Evolutionary conservation across 306 rosid species (phyloP).

Genomic region (Aeschynomene evenia): DNA sequence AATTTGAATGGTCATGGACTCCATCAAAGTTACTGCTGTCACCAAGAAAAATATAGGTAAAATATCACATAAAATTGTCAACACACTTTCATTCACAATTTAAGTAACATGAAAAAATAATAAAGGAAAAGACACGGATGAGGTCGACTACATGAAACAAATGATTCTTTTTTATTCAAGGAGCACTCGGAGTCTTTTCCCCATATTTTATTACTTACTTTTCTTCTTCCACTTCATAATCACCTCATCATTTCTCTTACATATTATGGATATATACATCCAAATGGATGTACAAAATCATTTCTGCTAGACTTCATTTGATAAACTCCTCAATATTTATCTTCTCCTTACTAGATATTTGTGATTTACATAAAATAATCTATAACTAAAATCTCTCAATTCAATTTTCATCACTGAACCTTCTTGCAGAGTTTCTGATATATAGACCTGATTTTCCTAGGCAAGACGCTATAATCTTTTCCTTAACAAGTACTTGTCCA

Average conservation of each 20-base stretch:
- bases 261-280: too few species aligned
- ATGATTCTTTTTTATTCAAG: background rate
- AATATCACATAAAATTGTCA: conserved; percentile 29
- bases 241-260: too few species aligned
- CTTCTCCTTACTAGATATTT: background rate
- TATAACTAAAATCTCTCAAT: too few species aligned
- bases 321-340: background rate
- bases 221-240: background rate
- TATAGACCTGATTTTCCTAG: too few species aligned
- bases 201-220: background rate
- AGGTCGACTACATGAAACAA: background rate
- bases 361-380: too few species aligned
- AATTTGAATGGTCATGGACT: conserved; percentile 41
- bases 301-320: background rate
- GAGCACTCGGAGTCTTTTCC: background rate
- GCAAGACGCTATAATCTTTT: background rate
- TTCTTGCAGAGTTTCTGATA: too few species aligned
- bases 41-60: conserved; percentile 32
- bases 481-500: too few species aligned
- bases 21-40: conserved; percentile 37
- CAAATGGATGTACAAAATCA: too few species aligned
- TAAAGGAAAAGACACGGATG: background rate
- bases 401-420: too few species aligned
- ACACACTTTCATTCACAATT: background rate
- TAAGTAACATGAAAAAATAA: background rate